Base-by-base conservation (phyloP, 192 early-diverging fungal genomes). In the Umbelopsis vinacea region DNA sequence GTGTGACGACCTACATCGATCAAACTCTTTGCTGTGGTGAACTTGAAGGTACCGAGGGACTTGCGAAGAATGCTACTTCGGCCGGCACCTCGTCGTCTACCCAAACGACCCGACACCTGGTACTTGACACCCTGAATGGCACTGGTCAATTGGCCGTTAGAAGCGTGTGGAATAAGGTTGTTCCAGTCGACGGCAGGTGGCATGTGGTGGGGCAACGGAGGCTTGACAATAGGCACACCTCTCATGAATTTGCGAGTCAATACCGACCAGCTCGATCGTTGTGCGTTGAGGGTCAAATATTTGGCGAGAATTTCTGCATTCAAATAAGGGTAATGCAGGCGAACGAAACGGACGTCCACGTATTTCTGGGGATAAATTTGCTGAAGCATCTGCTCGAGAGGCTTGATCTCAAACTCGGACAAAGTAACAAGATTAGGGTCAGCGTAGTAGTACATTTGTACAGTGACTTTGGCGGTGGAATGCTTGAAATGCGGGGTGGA, bases 41-140 rank as follows among this genome's bases (percentile, higher is more conserved):
- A 81, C 55, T 77, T 72, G 72, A 81, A 81, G n/a, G 79, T 77
- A 52, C 79, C 79, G 14, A 77, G 43, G 12, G 79, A 81, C 50
- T 77, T 77, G 33, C 79, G 79, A 22, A 81, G 46, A 11, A 74
- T 70, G 17, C 73, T 73, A 21, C 71, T 77, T 50, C 79, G 68
- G 15, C 75, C 70, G 23, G 76, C 79, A 72, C 79, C 79, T 66
- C 76, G 76, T 68, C 75, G 63, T 46, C 76, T 57, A 22, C 75
- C 75, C n/a, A 77, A 67, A 43, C 79, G 75, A 47, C 79, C 79
- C 0, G 75, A 77, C 46, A 81, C 79, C 24, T 76, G 68, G 66
- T 77, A 81, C 55, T 81, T 81, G 43, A 81, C 70, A 63, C 79
- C 79, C 37, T 81, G 79, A 69, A 81, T 77, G 43, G 75, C 79